phyloP scores from a whole-genome alignment of 768 basidiomycete species.

The Tulasnella sp. region DNA sequence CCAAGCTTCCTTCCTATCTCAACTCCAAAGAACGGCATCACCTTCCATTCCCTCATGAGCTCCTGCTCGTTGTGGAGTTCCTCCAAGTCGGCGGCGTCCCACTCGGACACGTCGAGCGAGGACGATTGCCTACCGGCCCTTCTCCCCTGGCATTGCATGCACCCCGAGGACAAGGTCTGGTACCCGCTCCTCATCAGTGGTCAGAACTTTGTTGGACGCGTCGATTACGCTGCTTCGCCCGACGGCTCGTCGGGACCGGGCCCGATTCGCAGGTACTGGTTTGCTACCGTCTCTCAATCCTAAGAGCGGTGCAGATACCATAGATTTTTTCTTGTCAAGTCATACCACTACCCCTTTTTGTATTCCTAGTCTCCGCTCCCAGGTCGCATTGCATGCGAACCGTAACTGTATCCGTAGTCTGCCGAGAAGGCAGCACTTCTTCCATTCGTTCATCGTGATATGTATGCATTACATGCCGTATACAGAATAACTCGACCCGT shows the following conservation, averaged over 20 bases:
- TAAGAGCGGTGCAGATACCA: neutral
- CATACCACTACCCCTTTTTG: neutral
- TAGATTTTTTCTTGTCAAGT: neutral
- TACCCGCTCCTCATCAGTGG: constrained; percentile 22
- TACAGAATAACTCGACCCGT: neutral
- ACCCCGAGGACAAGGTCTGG: constrained; percentile 21
- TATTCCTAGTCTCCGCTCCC: neutral
- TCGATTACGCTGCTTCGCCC: constrained; percentile 16
- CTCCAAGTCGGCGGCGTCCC: neutral
- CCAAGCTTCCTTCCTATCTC: constrained; percentile 21
- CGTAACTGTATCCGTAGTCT: neutral
- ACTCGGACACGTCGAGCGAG: neutral
- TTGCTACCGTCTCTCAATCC: neutral
- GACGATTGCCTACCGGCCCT: neutral
- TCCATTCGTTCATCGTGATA: neutral
- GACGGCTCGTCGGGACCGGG: neutral
- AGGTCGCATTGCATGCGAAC: constrained; percentile 1
- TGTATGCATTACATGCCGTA: neutral
- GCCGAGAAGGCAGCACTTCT: neutral
- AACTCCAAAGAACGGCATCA: neutral
- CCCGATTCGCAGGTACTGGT: constrained; percentile 18
- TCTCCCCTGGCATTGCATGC: constrained; percentile 24
- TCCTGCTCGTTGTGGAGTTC: neutral
- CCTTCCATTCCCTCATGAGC: neutral
- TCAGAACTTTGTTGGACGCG: constrained; percentile 20